Evolutionary conservation across 2,329 filamentous ascomycete species (phyloP).

Genomic region (Penicillium capsulatum): DNA sequence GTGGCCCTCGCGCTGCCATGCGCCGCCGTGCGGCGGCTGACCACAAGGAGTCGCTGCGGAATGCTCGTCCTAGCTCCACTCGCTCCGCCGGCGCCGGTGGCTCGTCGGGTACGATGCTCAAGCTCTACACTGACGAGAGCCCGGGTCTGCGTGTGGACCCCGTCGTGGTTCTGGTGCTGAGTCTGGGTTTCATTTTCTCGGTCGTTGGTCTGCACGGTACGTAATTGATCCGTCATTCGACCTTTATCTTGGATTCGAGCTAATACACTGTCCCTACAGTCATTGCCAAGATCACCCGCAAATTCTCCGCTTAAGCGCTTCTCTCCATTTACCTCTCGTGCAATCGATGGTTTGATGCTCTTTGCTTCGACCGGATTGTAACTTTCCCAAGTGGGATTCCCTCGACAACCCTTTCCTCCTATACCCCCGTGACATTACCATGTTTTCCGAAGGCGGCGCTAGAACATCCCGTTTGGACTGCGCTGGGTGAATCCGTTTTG

Average conservation of each 20-base stretch:
- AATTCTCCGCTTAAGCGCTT: conserved; percentile 60
- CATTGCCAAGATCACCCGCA: conserved; percentile 90
- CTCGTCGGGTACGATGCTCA: conserved; percentile 97
- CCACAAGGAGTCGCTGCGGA: conserved; percentile 94
- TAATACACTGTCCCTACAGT: conserved; percentile 51
- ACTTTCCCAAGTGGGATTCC: too few species aligned
- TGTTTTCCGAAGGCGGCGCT: conserved; percentile 13
- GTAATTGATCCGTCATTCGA: conserved; percentile 36
- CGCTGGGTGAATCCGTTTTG: conserved; percentile 18
- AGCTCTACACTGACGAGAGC: conserved; percentile 97
- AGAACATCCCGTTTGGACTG: conserved; percentile 11
- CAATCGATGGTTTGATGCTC: background rate
- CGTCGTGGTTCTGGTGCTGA: conserved; percentile 92
- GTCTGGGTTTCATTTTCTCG: conserved; percentile 97
- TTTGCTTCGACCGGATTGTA: too few species aligned
- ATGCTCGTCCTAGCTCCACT: conserved; percentile 87
- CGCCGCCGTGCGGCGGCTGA: conserved; percentile 92
- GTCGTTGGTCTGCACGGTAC: conserved; percentile 95
- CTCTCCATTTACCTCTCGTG: conserved; percentile 3
- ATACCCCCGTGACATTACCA: conserved; percentile 25
- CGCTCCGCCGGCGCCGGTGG: conserved; percentile 90
- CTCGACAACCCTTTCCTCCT: conserved; percentile 17
- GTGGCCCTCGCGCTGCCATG: conserved; percentile 91
- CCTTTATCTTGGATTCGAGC: background rate
- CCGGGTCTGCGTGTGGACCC: conserved; percentile 97